phyloP scores from a whole-genome alignment of 768 basidiomycete species.

The Cytidiella melzeri region DNA sequence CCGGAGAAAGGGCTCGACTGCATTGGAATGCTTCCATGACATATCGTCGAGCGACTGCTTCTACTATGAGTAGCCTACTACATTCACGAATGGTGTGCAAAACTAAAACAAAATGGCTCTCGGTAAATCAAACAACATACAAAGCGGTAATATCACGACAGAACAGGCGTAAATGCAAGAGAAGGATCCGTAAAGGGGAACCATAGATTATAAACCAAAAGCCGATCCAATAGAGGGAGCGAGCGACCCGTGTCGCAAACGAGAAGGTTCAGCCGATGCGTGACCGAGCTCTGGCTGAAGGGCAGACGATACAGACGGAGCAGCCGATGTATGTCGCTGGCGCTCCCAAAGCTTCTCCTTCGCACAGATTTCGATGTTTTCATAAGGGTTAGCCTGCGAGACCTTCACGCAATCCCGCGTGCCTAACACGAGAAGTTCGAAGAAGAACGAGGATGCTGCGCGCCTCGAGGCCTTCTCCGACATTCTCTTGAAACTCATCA shows the following conservation, averaged over 20 bases:
- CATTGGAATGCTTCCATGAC: too few relatives aligned
- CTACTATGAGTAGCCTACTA: too few relatives aligned
- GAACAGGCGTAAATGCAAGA: not conserved
- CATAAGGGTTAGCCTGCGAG: constrained; percentile 67
- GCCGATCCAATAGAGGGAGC: not conserved
- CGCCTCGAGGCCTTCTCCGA: constrained; percentile 83
- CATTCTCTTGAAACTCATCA: constrained; percentile 72
- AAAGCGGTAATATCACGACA: too few relatives aligned
- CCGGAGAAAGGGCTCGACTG: too few relatives aligned
- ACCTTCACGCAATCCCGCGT: constrained; percentile 89
- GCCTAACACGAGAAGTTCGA: constrained; percentile 90
- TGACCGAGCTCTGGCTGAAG: constrained; percentile 18
- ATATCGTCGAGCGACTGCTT: too few relatives aligned
- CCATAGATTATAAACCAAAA: not conserved
- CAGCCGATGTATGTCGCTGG: constrained; percentile 39
- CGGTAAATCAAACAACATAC: too few relatives aligned
- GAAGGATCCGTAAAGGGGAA: not conserved
- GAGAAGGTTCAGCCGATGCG: not conserved
- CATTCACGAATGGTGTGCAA: too few relatives aligned
- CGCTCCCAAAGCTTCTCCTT: constrained; percentile 86
- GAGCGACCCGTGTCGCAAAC: not conserved
- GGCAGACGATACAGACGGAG: constrained; percentile 41
- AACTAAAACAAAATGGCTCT: too few relatives aligned
- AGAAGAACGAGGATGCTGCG: constrained; percentile 95
- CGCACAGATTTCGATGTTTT: constrained; percentile 77